Evolutionary conservation across 2,329 filamentous ascomycete genomes (phyloP).

Genomic region (Albifimbria verrucaria): DNA sequence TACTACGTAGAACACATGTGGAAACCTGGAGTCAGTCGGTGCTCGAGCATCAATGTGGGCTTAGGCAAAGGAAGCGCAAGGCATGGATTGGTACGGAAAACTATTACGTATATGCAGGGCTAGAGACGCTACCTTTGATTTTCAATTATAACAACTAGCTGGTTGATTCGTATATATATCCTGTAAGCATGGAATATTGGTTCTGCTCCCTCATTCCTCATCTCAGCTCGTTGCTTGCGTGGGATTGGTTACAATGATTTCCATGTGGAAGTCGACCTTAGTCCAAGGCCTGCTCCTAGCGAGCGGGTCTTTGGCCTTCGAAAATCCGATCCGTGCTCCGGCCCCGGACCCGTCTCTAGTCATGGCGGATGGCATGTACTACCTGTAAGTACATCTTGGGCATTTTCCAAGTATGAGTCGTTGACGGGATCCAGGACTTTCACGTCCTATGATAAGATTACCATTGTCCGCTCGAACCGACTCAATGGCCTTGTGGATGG

Average conservation of each 20-base stretch:
- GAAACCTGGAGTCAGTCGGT: not conserved
- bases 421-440: not conserved
- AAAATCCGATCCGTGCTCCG: not conserved
- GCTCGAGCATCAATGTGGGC: not conserved
- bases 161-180: not conserved
- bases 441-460: not conserved
- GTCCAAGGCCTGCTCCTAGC: not conserved
- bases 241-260: not conserved
- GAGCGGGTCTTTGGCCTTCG: not conserved
- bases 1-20: not conserved
- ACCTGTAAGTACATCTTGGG: not conserved
- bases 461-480: not conserved
- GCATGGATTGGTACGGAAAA: not conserved
- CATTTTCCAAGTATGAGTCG: not conserved
- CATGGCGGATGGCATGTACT: not conserved
- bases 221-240: not conserved
- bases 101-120: not conserved
- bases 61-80: not conserved
- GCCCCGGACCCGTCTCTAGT: not conserved
- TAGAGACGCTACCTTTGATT: not conserved
- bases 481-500: slow-evolving; percentile 5
- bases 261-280: not conserved
- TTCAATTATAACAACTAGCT: not conserved
- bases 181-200: not conserved
- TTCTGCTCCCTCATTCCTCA: not conserved